Evolutionary conservation across 2,329 filamentous ascomycete species (phyloP).

Genomic region (Neurospora sp.): DNA sequence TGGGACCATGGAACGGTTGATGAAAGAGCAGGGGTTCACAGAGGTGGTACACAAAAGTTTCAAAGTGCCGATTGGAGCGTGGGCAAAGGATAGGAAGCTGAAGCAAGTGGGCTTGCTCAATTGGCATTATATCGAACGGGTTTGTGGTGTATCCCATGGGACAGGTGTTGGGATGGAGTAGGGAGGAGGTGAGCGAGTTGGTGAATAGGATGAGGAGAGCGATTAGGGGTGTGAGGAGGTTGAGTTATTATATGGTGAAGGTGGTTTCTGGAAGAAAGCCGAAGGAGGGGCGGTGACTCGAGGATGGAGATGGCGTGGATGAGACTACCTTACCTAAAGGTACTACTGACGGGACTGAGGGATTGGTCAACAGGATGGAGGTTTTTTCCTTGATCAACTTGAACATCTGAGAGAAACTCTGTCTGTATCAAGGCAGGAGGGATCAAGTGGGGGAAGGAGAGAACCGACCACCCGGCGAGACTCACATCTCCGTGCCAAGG

Average conservation of each 20-base stretch:
- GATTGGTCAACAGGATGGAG: neutral
- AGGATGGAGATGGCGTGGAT: neutral
- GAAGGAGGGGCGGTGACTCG: neutral
- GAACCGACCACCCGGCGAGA: too few species aligned
- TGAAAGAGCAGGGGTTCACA: neutral
- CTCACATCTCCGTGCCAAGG: too few species aligned
- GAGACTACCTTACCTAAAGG: neutral
- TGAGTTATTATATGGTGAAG: neutral
- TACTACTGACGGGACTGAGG: neutral
- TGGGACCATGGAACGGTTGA: neutral
- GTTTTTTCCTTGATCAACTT: neutral
- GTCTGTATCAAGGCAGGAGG: neutral
- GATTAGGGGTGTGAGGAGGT: neutral
- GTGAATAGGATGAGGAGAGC: slow-evolving; percentile 1
- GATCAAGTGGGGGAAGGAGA: neutral
- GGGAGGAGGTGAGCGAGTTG: slow-evolving; percentile 19
- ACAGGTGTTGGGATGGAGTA: slow-evolving; percentile 21
- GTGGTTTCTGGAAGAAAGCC: neutral
- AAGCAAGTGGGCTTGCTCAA: slow-evolving; percentile 20
- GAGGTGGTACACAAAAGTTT: neutral
- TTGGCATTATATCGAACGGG: slow-evolving; percentile 19
- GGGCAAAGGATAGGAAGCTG: slow-evolving; percentile 22
- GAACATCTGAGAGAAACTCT: neutral
- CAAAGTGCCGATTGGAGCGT: slow-evolving; percentile 21
- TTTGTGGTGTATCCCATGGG: slow-evolving; percentile 20